Evolutionary conservation across 352 stramenopile genomes (phyloP), one percentile per base, ranked within the genome.

Genomic region (Phytophthora nicotianae): DNA sequence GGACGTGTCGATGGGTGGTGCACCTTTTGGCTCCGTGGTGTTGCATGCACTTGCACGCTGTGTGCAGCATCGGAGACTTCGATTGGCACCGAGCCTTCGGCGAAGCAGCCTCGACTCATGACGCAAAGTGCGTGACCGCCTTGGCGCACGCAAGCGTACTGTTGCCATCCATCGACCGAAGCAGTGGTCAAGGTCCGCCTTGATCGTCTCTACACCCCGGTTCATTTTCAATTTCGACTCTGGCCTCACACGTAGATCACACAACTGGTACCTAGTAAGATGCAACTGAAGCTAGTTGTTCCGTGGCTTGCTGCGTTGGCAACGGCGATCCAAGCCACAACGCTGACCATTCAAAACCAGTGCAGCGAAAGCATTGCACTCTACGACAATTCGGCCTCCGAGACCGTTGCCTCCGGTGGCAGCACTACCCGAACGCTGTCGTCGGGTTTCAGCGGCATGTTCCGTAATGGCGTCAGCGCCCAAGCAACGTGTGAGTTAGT

Each of bases 301-400:
- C 14, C 5, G 29, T 41, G 17, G 5, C 35, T 64, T 43, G 41
- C 38, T 32, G 58, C 32, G 59, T 49, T 66, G 24, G 58, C 68
- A 4, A 38, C 70, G 14, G 57, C 62, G 23, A 32, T 57, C 7
- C 51, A 56, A 14, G 59, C 65, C 47, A 63, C 71, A 6, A 58
- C 72, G 14, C 67, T 72, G 10, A 82, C 58, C 20, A 77, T 89
- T 48, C 57, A 69, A 17, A 89, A 89, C 60, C 53, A 79, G 42
- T 87, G 75, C 50, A 50, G 29, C 23, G 62, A 78, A 38, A 58
- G 53, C 21, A 73, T 89, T 61, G 58, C 52, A 20, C 50, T 89
- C 23, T 87, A 86, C 57, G 77, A 89, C 66, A 89, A 87, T 62
- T 68, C 35, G 21, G 63, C 54, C 35, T 77, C 75, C 11, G 68